Evolutionary conservation across 2,329 filamentous ascomycete species (phyloP), one percentile per base, ranked within the genome.

Genomic region (Clonostachys solani): DNA sequence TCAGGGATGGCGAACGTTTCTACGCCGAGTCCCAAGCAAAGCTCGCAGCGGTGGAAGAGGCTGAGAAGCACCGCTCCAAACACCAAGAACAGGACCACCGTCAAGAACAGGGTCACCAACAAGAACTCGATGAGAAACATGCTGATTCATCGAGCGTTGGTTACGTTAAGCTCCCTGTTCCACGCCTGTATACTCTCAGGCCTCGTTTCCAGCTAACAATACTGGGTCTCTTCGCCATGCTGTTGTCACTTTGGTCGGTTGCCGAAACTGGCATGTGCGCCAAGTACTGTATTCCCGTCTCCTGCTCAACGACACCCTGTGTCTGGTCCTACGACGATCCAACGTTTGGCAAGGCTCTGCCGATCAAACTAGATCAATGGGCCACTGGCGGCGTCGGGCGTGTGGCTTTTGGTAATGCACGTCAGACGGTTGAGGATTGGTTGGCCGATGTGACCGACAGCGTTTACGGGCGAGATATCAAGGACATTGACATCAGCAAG

Each of bases 331-430:
- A 72, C 12, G 71, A 78, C 42, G 81, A 84, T 57, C 81, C 81
- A 1, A 44, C 46, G 5, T 84, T 81, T 60, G 81, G 80, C n/a
- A 70, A 68, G 37, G 77, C 80, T 2, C 68, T 84, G 42, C 81
- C 81, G 4, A 74, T 81, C 48, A 84, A 84, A 64, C 56, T 84
- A 12, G 81, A 85, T 57, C 73, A 84, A 54, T 84, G 80, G 80
- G 58, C 69, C 9, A 78, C 77, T 0, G 74, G 76, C 15, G 80
- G 80, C 2, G 63, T 62, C 34, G 76, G 75, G 6, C 73, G 76
- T 36, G 55, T 52, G 2, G 40, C 72, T 5, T 60, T 63, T 13
- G 59, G 59, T n/a, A 58, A 62, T 40, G 52, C 68, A 2, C 54
- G 58, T 5, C 72, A 80, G 44, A 71, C 78, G 35, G 51, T 71